These are phyloP conservation scores for Mycena chlorophos DNA, from an alignment of 768 basidiomycete species.

Conservation along the genomic window DNA sequence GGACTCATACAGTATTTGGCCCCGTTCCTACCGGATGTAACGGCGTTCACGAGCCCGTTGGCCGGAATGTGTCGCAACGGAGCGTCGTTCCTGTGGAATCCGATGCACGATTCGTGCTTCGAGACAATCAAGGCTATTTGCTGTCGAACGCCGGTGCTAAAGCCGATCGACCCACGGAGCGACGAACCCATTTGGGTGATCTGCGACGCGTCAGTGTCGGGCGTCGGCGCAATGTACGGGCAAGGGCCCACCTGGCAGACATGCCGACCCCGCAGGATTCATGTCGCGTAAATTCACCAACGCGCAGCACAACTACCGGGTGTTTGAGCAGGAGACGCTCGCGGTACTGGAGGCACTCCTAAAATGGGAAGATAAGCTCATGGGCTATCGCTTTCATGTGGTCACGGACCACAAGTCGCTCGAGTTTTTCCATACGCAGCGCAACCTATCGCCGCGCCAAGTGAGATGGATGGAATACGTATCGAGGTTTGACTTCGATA, in stretches of 20 bases:
- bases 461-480: constrained; percentile 34
- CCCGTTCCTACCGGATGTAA: constrained; percentile 37
- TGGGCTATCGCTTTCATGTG: constrained; percentile 27
- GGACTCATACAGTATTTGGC: constrained; percentile 41
- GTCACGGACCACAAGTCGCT: constrained; percentile 26
- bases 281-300: constrained; percentile 30
- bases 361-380: constrained; percentile 35
- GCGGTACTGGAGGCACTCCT: constrained; percentile 27
- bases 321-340: constrained; percentile 27
- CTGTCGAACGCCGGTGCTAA: constrained; percentile 23
- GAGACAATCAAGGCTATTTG: constrained; percentile 24
- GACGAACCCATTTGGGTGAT: constrained; percentile 31
- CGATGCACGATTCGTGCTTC: constrained; percentile 27
- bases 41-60: constrained; percentile 34
- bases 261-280: constrained; percentile 29
- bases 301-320: constrained; percentile 31
- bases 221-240: constrained; percentile 29
- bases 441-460: constrained; percentile 21
- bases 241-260: constrained; percentile 29
- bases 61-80: constrained; percentile 30
- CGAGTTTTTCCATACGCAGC: constrained; percentile 31
- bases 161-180: constrained; percentile 23
- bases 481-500: constrained; percentile 28
- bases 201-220: constrained; percentile 26
- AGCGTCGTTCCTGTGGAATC: constrained; percentile 28